Conservation (phyloP, 106 monocot species). For the Phalaenopsis equestris region DNA sequence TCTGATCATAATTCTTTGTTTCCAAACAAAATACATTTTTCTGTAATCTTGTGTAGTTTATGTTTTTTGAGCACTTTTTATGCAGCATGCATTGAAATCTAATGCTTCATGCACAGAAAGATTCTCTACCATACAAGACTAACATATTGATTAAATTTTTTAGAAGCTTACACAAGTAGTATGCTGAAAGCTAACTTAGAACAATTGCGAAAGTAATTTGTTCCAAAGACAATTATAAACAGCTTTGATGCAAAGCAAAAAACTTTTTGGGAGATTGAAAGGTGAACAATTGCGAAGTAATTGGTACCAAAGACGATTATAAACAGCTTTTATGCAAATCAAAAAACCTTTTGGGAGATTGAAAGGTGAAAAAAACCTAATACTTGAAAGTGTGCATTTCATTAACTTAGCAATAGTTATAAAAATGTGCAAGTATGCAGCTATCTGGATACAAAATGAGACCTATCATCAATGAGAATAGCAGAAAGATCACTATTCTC, state of each 20-base stretch:
- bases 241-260: not conserved
- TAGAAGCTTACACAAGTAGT: not conserved
- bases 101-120: not conserved
- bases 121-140: not conserved
- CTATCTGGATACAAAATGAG: no score
- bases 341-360: not conserved
- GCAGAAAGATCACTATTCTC: no score
- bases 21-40: not conserved
- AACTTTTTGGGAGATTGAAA: not conserved
- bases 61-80: not conserved
- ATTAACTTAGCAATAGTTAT: no score
- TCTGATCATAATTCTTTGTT: conserved; percentile 9
- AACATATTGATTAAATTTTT: not conserved
- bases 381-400: no score
- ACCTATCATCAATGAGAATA: no score
- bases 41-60: not conserved
- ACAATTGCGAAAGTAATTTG: no score
- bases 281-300: no score
- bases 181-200: no score
- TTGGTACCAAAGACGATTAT: no score
- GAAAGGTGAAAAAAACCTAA: not conserved
- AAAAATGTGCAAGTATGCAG: no score
- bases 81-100: not conserved
- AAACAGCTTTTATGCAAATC: no score
- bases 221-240: no score